A percentile compares a stretch with the other conserved stretches of the same genome.
phyloP scores from a whole-genome alignment of 139 green algal genomes.

The Asterochloris sp. region DNA sequence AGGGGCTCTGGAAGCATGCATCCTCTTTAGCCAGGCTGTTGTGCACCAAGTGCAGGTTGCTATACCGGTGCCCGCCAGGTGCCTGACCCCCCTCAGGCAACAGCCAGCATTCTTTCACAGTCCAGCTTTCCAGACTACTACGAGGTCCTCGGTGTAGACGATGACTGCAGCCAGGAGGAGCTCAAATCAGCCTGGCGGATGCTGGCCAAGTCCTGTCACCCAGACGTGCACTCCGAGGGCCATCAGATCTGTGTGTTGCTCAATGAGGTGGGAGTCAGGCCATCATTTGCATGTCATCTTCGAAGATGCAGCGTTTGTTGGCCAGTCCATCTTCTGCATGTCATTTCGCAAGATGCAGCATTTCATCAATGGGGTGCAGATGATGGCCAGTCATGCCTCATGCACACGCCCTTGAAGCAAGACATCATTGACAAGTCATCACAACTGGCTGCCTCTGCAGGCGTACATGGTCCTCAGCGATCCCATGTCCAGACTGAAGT shows the following conservation, averaged over 20 bases:
- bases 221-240: slow-evolving; percentile 64
- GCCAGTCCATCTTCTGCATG: not conserved
- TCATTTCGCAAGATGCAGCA: not conserved
- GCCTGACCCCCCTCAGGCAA: too few relatives aligned
- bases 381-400: too few relatives aligned
- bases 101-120: not conserved
- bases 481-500: slow-evolving; percentile 35
- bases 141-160: slow-evolving; percentile 48
- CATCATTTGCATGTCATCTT: not conserved
- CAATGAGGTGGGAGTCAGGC: slow-evolving; percentile 60
- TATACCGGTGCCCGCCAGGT: too few relatives aligned
- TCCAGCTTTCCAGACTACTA: slow-evolving; percentile 69
- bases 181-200: slow-evolving; percentile 79
- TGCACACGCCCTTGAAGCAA: too few relatives aligned
- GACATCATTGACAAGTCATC: too few relatives aligned
- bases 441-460: not conserved
- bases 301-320: not conserved
- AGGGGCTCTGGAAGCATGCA: too few relatives aligned
- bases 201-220: slow-evolving; percentile 68
- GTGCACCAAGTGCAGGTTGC: too few relatives aligned
- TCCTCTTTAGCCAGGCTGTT: too few relatives aligned
- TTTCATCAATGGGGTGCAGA: not conserved
- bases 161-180: slow-evolving; percentile 43
- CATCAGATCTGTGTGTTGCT: slow-evolving; percentile 85
- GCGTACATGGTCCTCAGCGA: slow-evolving; percentile 60